Percentiles rank a stretch among this genome's conserved stretches.
phyloP scores from a whole-genome alignment of 106 monocot species.

The Chionographis japonica region DNA sequence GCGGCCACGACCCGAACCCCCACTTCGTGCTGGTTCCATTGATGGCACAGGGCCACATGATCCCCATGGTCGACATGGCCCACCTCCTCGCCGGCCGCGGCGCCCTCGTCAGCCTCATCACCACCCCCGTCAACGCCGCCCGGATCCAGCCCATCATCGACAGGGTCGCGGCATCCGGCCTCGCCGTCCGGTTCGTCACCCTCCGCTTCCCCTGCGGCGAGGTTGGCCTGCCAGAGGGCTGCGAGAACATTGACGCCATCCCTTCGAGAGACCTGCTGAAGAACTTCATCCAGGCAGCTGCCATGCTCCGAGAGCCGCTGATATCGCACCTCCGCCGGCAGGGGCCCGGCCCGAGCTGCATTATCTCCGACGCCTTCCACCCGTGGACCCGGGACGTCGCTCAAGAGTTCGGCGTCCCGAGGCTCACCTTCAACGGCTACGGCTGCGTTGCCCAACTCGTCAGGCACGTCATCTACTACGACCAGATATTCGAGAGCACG shows the following conservation, averaged over 20 bases:
- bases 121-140: conserved; percentile 4
- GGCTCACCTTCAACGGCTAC: no score
- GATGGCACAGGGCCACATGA: conserved; percentile 1
- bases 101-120: not conserved
- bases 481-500: no score
- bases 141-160: not conserved
- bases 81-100: not conserved
- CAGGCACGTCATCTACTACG: no score
- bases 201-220: not conserved
- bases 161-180: not conserved
- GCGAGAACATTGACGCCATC: conserved; percentile 3
- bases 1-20: not conserved
- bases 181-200: not conserved
- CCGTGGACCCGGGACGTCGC: no score
- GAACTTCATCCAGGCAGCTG: no score
- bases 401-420: no score
- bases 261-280: not conserved
- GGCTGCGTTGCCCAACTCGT: no score
- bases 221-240: not conserved
- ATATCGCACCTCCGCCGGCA: no score
- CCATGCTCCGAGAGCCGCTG: no score
- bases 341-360: no score
- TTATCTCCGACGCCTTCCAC: no score
- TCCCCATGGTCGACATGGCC: conserved; percentile 9
- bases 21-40: not conserved